Base-by-base conservation (phyloP, 805 yeast species). In the Candida maesae region DNA sequence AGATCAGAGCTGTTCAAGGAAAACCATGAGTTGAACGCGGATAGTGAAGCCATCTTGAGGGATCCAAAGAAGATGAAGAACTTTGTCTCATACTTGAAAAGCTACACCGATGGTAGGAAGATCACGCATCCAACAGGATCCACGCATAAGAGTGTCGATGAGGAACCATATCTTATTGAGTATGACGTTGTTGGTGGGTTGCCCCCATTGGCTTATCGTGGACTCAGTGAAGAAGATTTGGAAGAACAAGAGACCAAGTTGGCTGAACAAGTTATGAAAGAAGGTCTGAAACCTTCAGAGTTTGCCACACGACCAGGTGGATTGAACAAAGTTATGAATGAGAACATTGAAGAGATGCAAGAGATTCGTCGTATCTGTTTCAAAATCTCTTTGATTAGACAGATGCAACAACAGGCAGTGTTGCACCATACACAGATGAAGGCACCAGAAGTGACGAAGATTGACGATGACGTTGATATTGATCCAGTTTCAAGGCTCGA, bases 361-460 rank as follows among this genome's bases (percentile, higher is more conserved):
- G 88, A 88, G 51, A 84, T 93, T 26, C 70, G 99, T 43, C 84
- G 81, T 49, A 71, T 87, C 4, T 90, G 97, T 59, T 85, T 88
- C 65, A 90, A 90, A 60, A 86, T 93, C 16, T 81, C 91, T 5
- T 66, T 89, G 36, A 86, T 93, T 44, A 71, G 96, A 50, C 90
- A 90, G 56, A 83, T 93, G 83, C 98, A 93, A 63, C 84, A 84
- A 15, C 86, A 83, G 37, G 82, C 79, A 44, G 80, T 79, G 60
- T 67, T 84, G 36, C 91, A 84, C 55, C 83, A 81, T 38, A 73
- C 88, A 0, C 91, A 83, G 53, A 67, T 81, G 71, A 76, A 75
- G 47, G 77, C 82, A 12, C 91, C 91, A 5, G 82, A 74, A 42
- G 71, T 81, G 31, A 80, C 76, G 36, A 63, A 72, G 10, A 61